These are phyloP conservation scores for Lepidium didymum DNA, from an alignment of 345 rosid species.

Conservation along the genomic window DNA sequence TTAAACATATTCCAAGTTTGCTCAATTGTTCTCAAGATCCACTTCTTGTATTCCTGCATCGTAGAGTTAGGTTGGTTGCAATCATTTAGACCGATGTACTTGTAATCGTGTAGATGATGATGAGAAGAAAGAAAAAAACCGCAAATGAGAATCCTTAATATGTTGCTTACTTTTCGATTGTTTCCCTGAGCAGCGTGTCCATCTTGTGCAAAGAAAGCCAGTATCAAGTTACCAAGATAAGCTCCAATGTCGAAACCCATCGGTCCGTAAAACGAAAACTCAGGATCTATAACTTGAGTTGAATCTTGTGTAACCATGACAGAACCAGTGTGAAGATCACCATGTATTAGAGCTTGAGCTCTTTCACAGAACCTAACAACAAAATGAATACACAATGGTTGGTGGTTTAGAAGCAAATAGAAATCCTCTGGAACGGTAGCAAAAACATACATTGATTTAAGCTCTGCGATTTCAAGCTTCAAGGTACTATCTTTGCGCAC, in stretches of 20 bases:
- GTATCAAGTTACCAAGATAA: conserved; percentile 76
- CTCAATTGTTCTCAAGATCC: conserved; percentile 64
- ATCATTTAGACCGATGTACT: neutral
- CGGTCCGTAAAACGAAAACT: conserved; percentile 86
- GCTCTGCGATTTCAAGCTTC: conserved; percentile 77
- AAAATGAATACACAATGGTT: too few relatives aligned
- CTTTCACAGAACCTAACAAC: conserved; percentile 84
- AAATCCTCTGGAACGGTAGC: neutral
- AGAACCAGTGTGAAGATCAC: conserved; percentile 95
- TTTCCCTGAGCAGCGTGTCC: conserved; percentile 61
- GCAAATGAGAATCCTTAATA: neutral
- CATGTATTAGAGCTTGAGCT: conserved; percentile 85
- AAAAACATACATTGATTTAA: conserved; percentile 67
- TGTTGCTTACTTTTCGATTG: conserved; percentile 52
- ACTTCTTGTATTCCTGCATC: conserved; percentile 58
- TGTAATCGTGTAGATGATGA: neutral
- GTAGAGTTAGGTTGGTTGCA: neutral
- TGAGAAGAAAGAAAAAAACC: neutral
- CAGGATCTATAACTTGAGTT: conserved; percentile 90
- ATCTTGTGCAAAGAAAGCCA: conserved; percentile 93
- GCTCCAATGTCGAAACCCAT: conserved; percentile 96
- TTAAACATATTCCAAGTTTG: conserved; percentile 75
- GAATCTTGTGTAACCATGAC: conserved; percentile 86
- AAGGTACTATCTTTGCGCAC: conserved; percentile 59
- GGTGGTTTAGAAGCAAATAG: neutral